phyloP scores from a whole-genome alignment of 768 basidiomycete genomes.

The Tulasnella sp. region DNA sequence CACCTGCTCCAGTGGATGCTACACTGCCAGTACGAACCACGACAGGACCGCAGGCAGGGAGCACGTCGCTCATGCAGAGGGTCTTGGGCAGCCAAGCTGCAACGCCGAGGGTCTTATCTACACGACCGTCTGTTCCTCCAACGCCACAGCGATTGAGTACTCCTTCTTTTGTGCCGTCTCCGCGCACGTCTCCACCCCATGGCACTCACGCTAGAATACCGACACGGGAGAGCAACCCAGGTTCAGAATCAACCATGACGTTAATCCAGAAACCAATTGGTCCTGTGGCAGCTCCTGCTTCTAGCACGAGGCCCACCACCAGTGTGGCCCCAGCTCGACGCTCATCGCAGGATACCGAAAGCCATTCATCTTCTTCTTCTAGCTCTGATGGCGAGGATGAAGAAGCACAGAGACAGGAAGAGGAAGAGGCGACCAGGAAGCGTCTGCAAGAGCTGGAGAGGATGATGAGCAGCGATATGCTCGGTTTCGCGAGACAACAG shows the following conservation, averaged over 20 bases:
- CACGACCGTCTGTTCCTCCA: background rate
- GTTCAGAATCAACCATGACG: slow-evolving; percentile 7
- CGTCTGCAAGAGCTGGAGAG: slow-evolving; percentile 58
- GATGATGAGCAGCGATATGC: slow-evolving; percentile 60
- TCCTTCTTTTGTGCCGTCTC: background rate
- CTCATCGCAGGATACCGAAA: slow-evolving; percentile 8
- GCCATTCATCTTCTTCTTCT: slow-evolving; percentile 22
- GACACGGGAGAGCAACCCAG: background rate
- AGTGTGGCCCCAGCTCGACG: slow-evolving; percentile 17
- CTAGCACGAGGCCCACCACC: background rate
- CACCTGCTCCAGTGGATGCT: background rate
- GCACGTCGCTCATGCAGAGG: background rate
- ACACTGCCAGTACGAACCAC: background rate
- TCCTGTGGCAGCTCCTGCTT: background rate
- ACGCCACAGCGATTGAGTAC: slow-evolving; percentile 5
- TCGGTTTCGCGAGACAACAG: slow-evolving; percentile 43
- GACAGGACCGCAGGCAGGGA: background rate
- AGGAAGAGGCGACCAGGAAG: slow-evolving; percentile 50
- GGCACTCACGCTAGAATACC: background rate
- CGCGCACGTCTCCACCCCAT: background rate
- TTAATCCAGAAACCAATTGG: background rate
- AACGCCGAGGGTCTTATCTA: background rate
- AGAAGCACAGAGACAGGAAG: slow-evolving; percentile 51
- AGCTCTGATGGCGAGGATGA: slow-evolving; percentile 54
- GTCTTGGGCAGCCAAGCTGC: background rate